Percentiles rank a stretch among this genome's conserved stretches.
phyloP scores from a whole-genome alignment of 805 yeast species.

The Priceomyces melissophilus region DNA sequence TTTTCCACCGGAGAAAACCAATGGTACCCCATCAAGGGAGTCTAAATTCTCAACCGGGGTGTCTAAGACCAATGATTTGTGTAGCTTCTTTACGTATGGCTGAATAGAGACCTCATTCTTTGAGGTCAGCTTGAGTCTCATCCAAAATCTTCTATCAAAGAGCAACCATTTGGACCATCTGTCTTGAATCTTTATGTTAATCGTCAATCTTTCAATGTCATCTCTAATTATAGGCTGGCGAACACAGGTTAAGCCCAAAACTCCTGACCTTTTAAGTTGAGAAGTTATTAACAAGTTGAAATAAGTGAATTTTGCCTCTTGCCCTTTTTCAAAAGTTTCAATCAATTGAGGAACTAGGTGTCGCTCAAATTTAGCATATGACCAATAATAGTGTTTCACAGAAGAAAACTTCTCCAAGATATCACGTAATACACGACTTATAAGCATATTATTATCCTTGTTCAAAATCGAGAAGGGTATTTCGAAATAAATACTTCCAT shows the following conservation, averaged over 20 bases:
- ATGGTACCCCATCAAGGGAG: constrained; percentile 7
- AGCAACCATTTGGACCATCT: constrained; percentile 28
- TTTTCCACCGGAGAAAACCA: constrained; percentile 3
- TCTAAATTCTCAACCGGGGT: background rate
- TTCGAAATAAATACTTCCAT: constrained; percentile 2
- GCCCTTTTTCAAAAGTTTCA: constrained; percentile 2
- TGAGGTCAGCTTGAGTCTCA: constrained; percentile 14
- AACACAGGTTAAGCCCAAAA: constrained; percentile 8
- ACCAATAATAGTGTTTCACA: constrained; percentile 35
- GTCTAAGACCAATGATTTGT: constrained; percentile 2
- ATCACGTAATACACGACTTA: constrained; percentile 29
- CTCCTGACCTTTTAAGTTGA: constrained; percentile 2
- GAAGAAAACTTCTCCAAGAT: constrained; percentile 27
- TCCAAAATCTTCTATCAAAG: constrained; percentile 42
- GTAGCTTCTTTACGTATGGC: constrained; percentile 14
- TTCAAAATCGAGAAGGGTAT: constrained; percentile 1
- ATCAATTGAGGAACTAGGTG: constrained; percentile 25
- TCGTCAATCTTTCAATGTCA: constrained; percentile 7
- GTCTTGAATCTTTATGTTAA: background rate
- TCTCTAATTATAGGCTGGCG: constrained; percentile 21
- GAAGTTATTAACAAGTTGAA: constrained; percentile 19
- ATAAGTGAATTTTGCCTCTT: constrained; percentile 13
- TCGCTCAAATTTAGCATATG: constrained; percentile 35
- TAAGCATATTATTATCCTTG: constrained; percentile 7
- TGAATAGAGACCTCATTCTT: constrained; percentile 6